Conservation (phyloP, 2,329 filamentous ascomycete species). For the Diaporthe velutina region DNA sequence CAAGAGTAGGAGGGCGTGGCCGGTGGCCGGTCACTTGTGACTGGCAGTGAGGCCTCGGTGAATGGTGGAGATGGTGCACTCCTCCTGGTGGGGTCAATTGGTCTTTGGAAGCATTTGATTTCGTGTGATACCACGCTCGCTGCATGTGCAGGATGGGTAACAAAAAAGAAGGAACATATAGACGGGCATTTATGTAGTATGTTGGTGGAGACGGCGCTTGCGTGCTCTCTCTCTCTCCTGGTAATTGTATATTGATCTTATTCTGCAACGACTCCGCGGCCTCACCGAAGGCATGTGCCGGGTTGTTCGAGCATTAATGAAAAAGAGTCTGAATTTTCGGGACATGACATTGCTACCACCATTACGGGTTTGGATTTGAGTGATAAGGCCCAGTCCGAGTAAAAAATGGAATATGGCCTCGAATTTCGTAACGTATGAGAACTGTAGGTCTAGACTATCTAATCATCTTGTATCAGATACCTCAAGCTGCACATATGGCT, state of each 20-base stretch:
- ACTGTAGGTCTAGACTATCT: no score
- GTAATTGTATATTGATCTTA: constrained; percentile 16
- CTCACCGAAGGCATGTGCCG: neutral
- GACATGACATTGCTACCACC: no score
- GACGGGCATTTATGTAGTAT: neutral
- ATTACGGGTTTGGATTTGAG: neutral
- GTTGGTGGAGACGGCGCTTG: neutral
- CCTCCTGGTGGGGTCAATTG: neutral
- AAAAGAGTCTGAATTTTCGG: no score
- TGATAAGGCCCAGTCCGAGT: no score
- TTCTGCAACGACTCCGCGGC: neutral
- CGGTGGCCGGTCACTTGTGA: neutral
- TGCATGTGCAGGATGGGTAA: constrained; percentile 16
- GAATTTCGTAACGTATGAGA: no score
- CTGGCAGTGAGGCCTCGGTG: neutral
- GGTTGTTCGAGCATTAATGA: no score
- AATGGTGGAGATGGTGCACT: no score
- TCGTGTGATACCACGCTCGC: constrained; percentile 31
- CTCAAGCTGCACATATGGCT: no score
- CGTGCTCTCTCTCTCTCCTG: neutral
- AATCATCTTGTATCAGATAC: no score
- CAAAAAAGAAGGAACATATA: neutral
- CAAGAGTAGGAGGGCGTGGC: neutral
- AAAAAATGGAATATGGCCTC: no score
- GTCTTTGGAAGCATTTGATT: constrained; percentile 15